Percentiles rank a stretch among this genome's conserved stretches.
Evolutionary conservation across 2,329 filamentous ascomycete species (phyloP).

Genomic region (Trichoderma gracile): DNA sequence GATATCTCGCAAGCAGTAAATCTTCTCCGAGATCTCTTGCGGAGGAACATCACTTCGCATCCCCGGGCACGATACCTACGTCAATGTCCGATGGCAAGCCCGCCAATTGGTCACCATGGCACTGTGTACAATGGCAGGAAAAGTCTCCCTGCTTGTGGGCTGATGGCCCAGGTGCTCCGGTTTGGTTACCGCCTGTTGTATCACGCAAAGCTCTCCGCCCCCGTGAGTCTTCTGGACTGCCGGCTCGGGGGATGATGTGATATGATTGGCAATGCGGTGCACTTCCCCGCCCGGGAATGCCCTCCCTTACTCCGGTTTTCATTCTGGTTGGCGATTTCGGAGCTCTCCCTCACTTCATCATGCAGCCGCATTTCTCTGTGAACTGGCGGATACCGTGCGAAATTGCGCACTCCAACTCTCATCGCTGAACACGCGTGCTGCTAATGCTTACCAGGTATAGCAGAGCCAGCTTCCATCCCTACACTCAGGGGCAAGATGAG

Average conservation of each 20-base stretch:
- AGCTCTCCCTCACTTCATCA: constrained; percentile 3
- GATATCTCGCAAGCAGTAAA: no score
- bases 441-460: neutral
- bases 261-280: neutral
- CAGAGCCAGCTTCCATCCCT: neutral
- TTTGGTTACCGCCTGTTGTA: constrained; percentile 10
- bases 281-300: constrained; percentile 10
- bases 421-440: constrained; percentile 6
- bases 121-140: neutral
- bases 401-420: neutral
- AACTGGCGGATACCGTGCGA: neutral
- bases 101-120: neutral
- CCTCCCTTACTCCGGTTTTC: constrained; percentile 6
- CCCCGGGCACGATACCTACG: neutral
- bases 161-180: neutral
- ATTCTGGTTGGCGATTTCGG: neutral
- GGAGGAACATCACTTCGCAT: no score
- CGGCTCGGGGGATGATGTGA: neutral
- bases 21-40: neutral
- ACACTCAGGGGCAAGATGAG: neutral
- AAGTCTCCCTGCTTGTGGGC: constrained; percentile 15
- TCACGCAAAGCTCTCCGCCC: neutral
- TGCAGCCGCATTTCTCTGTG: neutral
- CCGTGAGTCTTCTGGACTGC: neutral
- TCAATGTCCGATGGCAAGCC: neutral